Conservation (phyloP, 768 basidiomycete genomes). For the Russula compacta region DNA sequence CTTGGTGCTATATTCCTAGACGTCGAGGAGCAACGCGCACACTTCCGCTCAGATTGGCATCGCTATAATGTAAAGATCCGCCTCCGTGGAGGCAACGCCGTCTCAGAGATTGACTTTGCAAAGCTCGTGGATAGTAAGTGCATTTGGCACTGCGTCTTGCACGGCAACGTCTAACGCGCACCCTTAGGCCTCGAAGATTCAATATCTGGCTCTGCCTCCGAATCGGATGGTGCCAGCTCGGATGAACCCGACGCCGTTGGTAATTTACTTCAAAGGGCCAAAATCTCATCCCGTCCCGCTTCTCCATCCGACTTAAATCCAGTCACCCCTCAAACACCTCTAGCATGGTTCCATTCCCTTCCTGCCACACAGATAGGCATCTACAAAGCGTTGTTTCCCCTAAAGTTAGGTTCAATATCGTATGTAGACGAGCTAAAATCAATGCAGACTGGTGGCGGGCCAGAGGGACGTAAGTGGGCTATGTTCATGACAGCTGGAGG, state of each 20-base stretch:
- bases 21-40: slow-evolving; percentile 73
- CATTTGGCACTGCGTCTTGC: not conserved
- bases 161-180: not conserved
- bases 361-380: slow-evolving; percentile 85
- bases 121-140: slow-evolving; percentile 71
- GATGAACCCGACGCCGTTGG: slow-evolving; percentile 61
- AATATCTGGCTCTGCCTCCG: slow-evolving; percentile 84
- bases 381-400: slow-evolving; percentile 69
- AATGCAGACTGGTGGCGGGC: slow-evolving; percentile 46
- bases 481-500: slow-evolving; percentile 97
- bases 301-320: slow-evolving; percentile 36
- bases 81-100: slow-evolving; percentile 49
- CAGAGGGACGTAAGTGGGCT: slow-evolving; percentile 72
- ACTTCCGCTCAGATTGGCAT: slow-evolving; percentile 97
- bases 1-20: slow-evolving; percentile 58
- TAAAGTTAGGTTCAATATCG: slow-evolving; percentile 28
- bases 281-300: slow-evolving; percentile 36
- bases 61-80: slow-evolving; percentile 90
- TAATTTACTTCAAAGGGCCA: slow-evolving; percentile 55
- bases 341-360: slow-evolving; percentile 87
- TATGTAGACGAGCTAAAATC: slow-evolving; percentile 54
- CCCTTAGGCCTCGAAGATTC: slow-evolving; percentile 69
- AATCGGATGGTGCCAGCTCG: slow-evolving; percentile 43
- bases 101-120: slow-evolving; percentile 64
- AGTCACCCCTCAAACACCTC: slow-evolving; percentile 47